Percentiles rank a stretch among this genome's conserved stretches.
These are phyloP conservation scores for Mycena rebaudengoi DNA, from an alignment of 768 basidiomycete genomes.

Conservation along the genomic window DNA sequence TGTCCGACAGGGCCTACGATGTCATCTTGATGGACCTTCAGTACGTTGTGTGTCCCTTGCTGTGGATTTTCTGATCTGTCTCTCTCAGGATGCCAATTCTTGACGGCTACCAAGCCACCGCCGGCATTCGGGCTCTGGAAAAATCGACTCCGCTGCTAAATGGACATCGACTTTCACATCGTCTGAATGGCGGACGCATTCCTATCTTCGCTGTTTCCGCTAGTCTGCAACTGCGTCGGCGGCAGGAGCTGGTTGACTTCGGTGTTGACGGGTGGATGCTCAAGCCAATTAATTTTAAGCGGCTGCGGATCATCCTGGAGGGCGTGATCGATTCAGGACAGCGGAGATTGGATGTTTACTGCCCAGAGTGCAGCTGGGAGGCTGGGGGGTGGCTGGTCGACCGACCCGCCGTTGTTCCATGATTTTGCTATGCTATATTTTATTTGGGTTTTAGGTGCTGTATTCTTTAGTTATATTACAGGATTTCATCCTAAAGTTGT, in stretches of 20 bases:
- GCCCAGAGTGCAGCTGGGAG: slow-evolving; percentile 65
- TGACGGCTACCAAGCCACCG: slow-evolving; percentile 75
- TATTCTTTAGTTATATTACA: too few relatives aligned
- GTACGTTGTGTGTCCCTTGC: slow-evolving; percentile 46
- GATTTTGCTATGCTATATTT: too few relatives aligned
- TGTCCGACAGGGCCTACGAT: slow-evolving; percentile 70
- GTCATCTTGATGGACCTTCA: slow-evolving; percentile 86
- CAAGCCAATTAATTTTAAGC: slow-evolving; percentile 83
- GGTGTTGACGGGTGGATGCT: slow-evolving; percentile 87
- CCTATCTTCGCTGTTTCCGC: slow-evolving; percentile 88
- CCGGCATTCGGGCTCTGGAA: slow-evolving; percentile 74
- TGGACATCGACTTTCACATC: slow-evolving; percentile 52
- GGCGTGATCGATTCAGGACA: slow-evolving; percentile 65
- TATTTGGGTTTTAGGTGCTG: too few relatives aligned
- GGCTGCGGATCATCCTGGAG: slow-evolving; percentile 63
- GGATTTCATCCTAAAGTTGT: too few relatives aligned
- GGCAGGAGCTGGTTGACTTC: slow-evolving; percentile 56
- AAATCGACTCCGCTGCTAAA: slow-evolving; percentile 27
- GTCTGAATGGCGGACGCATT: slow-evolving; percentile 65
- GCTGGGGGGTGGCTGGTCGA: slow-evolving; percentile 64
- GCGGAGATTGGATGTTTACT: slow-evolving; percentile 62
- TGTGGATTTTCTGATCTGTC: background rate
- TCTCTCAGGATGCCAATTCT: slow-evolving; percentile 77
- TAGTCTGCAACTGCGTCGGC: slow-evolving; percentile 67
- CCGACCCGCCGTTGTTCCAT: background rate